Evolutionary conservation across 2,329 filamentous ascomycete species (phyloP).

Genomic region (Pseudogymnoascus sp.): DNA sequence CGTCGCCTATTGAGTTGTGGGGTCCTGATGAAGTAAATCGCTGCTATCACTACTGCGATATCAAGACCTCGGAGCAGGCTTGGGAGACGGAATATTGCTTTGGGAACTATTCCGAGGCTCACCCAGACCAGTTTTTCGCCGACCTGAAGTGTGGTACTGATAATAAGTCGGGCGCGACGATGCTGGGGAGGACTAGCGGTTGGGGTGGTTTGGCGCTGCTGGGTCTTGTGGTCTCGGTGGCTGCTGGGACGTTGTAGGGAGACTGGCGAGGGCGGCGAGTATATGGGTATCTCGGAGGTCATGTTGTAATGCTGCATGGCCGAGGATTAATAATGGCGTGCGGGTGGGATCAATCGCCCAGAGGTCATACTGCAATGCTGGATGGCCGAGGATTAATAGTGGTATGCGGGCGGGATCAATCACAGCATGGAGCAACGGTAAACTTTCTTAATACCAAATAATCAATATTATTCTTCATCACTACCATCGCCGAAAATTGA

Average conservation of each 20-base stretch:
- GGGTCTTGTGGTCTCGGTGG: background rate
- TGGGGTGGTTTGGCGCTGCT: background rate
- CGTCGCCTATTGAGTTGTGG: no score
- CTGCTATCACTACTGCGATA: no score
- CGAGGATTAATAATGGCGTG: background rate
- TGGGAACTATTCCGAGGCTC: no score
- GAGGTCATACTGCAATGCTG: background rate
- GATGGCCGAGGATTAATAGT: background rate
- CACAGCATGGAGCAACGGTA: background rate
- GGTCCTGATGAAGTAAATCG: no score
- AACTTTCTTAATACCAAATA: background rate
- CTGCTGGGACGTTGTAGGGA: background rate
- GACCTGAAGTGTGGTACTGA: background rate
- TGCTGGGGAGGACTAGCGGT: no score
- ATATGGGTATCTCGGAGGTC: background rate
- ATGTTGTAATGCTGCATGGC: background rate
- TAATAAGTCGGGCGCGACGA: background rate
- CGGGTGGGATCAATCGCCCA: no score
- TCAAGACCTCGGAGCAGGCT: no score
- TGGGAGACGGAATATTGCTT: no score
- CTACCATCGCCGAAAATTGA: constrained; percentile 90
- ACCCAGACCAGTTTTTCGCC: background rate
- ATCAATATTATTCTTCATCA: constrained; percentile 42
- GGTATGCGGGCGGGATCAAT: background rate
- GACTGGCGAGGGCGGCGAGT: background rate